Evolutionary conservation across 495 filamentous ascomycete species (phyloP).

Genomic region (Aspergillus ellipticus): DNA sequence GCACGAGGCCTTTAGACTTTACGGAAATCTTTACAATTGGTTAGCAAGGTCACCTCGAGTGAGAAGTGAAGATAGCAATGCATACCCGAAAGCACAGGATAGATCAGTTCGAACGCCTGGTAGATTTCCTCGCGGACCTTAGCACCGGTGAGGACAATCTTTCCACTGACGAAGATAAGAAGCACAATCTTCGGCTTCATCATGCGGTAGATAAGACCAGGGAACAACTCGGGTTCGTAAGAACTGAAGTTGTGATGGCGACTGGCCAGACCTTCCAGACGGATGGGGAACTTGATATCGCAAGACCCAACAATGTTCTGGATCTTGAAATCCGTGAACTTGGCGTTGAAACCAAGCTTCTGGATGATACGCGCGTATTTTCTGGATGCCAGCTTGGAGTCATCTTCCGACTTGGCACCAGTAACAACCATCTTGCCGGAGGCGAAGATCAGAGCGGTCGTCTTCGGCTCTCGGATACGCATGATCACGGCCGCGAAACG

Average conservation of each 20-base stretch:
- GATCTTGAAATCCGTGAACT: conserved; percentile 99
- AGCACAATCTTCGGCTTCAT: conserved; percentile 99
- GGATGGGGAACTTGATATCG: conserved; percentile 99
- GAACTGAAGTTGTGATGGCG: conserved; percentile 99
- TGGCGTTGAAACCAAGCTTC: conserved; percentile 98
- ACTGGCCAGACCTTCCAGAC: conserved; percentile 88
- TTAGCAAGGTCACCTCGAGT: conserved; percentile 23
- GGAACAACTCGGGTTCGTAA: conserved; percentile 98
- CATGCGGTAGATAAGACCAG: conserved; percentile 99
- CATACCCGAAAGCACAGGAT: conserved; percentile 91
- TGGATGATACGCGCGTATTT: conserved; percentile 99
- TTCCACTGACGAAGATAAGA: conserved; percentile 96
- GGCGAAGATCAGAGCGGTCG: conserved; percentile 95
- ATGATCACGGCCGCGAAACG: conserved; percentile 99
- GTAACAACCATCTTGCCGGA: conserved; percentile 99
- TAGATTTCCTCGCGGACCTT: conserved; percentile 99
- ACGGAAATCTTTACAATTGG: conserved; percentile 54
- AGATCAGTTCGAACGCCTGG: conserved; percentile 98
- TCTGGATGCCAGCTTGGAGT: conserved; percentile 91
- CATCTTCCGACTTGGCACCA: conserved; percentile 97
- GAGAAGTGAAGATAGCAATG: neutral
- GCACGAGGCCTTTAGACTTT: conserved; percentile 46
- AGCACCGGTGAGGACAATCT: conserved; percentile 96
- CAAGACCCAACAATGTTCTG: conserved; percentile 99
- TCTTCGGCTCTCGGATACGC: conserved; percentile 99